Base-by-base conservation (phyloP, 1,284 basidiomycete species). In the Trichosporon asahii region DNA sequence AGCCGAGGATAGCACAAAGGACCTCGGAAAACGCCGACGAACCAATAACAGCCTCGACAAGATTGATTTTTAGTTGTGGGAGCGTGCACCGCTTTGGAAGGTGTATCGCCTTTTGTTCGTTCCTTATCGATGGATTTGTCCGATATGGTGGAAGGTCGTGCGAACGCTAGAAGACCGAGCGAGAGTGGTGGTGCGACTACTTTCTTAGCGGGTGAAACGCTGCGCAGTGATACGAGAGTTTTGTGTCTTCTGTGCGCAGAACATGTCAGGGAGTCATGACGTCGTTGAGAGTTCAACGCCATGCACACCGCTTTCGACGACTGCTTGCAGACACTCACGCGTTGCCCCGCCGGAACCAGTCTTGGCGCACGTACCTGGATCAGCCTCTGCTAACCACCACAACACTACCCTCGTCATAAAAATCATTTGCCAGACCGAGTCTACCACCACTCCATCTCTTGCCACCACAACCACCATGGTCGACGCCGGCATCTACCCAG, bases 401-500 rank as follows among this genome's bases (percentile, higher is more conserved):
- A 44, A 44, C 40, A 44, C 40, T n/a, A 18, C 37, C 40, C 18
- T 44, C 40, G 40, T 44, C 40, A 44, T 44, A 44, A 44, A 44
- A 44, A 44, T 44, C 40, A 44, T n/a, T 44, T 44, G 40, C 40
- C 40, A 18, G 40, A n/a, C 40, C 40, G 40, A 18, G 40, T n/a
- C 8, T 21, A 53, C 21, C 46, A 23, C 49, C 49, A 21, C n/a
- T 18, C 21, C 21, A 2, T 23, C 21, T 53, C 49, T 25, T 8
- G 29, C 18, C 29, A 31, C 27, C 25, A 6, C 25, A 29, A 33
- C 4, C 55, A 31, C 57, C 27, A 61, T 61, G 57, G 57, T 61
- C 57, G 57, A 61, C 57, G 57, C 57, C 57, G 57, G 57, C 29
- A n/a, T 61, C 27, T 61, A 61, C 27, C 57, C 57, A 15, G 57